Evolutionary conservation across 2,329 filamentous ascomycete species (phyloP).

Genomic region (Chlorencoelia australis): DNA sequence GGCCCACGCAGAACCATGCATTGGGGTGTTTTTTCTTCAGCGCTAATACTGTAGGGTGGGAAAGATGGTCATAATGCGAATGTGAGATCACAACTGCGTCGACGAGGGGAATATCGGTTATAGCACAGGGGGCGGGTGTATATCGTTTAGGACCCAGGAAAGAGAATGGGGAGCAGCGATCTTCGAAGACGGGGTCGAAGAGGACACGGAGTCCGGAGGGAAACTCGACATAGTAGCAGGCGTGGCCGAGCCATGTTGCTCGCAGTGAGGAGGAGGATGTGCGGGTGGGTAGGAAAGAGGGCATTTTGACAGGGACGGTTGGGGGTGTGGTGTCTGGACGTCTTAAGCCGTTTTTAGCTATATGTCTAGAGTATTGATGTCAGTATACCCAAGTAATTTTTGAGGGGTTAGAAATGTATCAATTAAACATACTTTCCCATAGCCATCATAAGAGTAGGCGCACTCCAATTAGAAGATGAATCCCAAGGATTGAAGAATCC

Average conservation of each 20-base stretch:
- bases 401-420: not conserved
- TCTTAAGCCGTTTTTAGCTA: conserved; percentile 14
- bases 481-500: conserved; percentile 49
- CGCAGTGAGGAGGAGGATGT: conserved; percentile 49
- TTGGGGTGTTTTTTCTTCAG: conserved; percentile 62
- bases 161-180: conserved; percentile 69
- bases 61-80: conserved; percentile 89
- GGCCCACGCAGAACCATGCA: conserved; percentile 78
- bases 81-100: conserved; percentile 47
- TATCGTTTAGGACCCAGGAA: conserved; percentile 66
- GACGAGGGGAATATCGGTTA: conserved; percentile 66
- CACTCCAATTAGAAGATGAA: conserved; percentile 34
- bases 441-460: conserved; percentile 25
- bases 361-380: not conserved
- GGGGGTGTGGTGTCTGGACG: conserved; percentile 50
- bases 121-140: conserved; percentile 65
- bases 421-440: conserved; percentile 30
- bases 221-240: conserved; percentile 88
- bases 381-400: not conserved
- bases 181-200: conserved; percentile 89
- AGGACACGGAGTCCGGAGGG: conserved; percentile 76
- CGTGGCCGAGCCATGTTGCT: conserved; percentile 91
- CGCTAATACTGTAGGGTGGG: conserved; percentile 61
- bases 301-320: conserved; percentile 48
- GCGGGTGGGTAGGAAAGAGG: conserved; percentile 46